phyloP scores from a whole-genome alignment of 306 rosid genomes.

The Vigna nakashimae region DNA sequence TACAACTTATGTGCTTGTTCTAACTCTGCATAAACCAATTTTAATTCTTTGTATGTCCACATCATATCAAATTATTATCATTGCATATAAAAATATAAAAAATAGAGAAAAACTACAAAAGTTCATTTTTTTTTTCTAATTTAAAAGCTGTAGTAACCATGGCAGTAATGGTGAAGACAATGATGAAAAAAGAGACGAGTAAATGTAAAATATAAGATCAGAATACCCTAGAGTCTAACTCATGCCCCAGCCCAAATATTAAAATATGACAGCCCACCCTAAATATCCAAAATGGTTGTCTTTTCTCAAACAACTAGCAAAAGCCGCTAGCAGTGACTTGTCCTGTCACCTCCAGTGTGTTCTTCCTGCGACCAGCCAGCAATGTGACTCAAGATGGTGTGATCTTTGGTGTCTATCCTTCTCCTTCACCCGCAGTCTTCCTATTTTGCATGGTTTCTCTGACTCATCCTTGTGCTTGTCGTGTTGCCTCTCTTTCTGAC shows the following conservation, averaged over 20 bases:
- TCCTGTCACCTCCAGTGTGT: neutral
- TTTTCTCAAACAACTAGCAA: neutral
- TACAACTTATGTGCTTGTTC: constrained; percentile 7
- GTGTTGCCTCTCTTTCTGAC: too few species aligned
- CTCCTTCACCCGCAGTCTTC: neutral
- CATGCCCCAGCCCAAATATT: neutral
- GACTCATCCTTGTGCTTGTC: neutral
- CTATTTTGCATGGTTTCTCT: neutral
- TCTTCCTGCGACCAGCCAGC: neutral
- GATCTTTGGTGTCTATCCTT: neutral
- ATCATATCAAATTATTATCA: neutral
- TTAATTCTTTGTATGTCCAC: constrained; percentile 9
- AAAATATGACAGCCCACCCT: neutral
- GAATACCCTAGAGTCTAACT: neutral
- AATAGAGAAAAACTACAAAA: neutral
- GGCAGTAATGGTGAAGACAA: neutral
- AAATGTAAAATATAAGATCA: neutral
- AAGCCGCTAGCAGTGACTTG: neutral
- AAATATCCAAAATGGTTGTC: neutral
- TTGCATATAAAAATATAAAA: neutral
- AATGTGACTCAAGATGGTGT: neutral
- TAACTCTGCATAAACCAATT: neutral
- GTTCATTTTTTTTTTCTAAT: constrained; percentile 12
- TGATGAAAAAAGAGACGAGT: neutral
- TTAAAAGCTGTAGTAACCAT: neutral